Evolutionary conservation across 2,329 filamentous ascomycete species (phyloP), one percentile per base, ranked within the genome.

Genomic region (Ceratocystis ficicola): DNA sequence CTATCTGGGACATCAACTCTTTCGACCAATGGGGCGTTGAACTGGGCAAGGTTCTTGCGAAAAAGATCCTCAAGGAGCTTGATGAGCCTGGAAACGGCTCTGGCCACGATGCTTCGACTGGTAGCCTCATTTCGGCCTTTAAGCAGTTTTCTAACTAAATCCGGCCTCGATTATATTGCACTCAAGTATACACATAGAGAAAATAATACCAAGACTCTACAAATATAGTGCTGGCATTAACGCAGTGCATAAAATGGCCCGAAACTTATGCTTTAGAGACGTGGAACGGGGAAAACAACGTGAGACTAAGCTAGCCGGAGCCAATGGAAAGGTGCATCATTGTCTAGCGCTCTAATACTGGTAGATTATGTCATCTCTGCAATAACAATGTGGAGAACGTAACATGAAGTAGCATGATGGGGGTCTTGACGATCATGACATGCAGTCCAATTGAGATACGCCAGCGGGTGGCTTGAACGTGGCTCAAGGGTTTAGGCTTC

Each of bases 1-100:
- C 92, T 64, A 82, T 99, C 75, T 99, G 94, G 94, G 95, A 97
- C 80, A 96, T 99, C 82, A 99, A 99, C 85, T 91, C 87, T 73
- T 99, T 97, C 75, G 94, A 99, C 79, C 94, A 99, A 82, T 99
- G 94, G 94, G 94, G 94, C 78, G 94, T 99, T 57, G 94, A 99
- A 82, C 81, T 99, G 69, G 94, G 94, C 76, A 99, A 99, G 87
- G 86, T 88, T 50, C 80, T 99, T 70, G 94, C 94, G 69, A 97
- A 93, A 86, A 92, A 90, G 80, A 91, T 92, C 70, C 86, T 90
- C 72, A 77, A 77, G 71, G 94, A 99, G 81, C 83, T 99, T 67
- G 91, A 96, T 70, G 82, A 87, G 74, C 76, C 82, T n/a, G 89
- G 84, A 68, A 85, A 83, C 71, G 86, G 86, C 65, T 79, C 79